Base-by-base conservation (phyloP, 257 asterid genomes). In the Solanum ossicruentum region DNA sequence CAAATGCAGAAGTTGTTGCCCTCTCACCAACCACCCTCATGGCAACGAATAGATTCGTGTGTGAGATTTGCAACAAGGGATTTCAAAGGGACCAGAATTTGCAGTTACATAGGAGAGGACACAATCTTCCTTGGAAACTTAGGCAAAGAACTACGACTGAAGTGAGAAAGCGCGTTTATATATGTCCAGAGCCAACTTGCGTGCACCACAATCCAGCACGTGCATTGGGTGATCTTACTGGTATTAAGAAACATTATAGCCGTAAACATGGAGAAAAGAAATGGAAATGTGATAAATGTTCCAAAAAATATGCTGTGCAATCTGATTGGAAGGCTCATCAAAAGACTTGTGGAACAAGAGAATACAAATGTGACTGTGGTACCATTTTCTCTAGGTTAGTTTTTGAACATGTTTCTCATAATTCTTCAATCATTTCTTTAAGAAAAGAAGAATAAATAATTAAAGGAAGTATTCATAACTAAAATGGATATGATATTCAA, bases 261-360 rank as follows among this genome's bases (percentile, higher is more conserved):
- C 82, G 98, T 23, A 95, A 95, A 77, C 98, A 95, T 54, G 98
- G 98, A 1, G 98, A 95, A 91, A 95, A 95, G 89, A 95, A 95
- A 82, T 95, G 98, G 97, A 95, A 95, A 88, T 95, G 98, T 79
- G 98, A 93, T 45, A 93, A 93, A 67, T 95, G 98, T 73, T 91
- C 97, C 0, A 95, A 93, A 85, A 93, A 91, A 79, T 95, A 95
- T 54, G 98, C 98, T 0, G 98, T 95, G 54, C 98, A 93, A 63
- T 95, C 98, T 3, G 98, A 95, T 43, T 93, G 98, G 98, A 95
- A 93, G 85, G 98, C 98, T 51, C 98, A 95, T 55, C 98, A 93
- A 15, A 95, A 95, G 92, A 95, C 98, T 72, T 95, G 98, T 78
- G 98, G 98, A 8, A 93, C 98, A 0, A 86, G 98, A 77, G 98